phyloP scores from a whole-genome alignment of 345 rosid genomes.

The Lepidium africanum region DNA sequence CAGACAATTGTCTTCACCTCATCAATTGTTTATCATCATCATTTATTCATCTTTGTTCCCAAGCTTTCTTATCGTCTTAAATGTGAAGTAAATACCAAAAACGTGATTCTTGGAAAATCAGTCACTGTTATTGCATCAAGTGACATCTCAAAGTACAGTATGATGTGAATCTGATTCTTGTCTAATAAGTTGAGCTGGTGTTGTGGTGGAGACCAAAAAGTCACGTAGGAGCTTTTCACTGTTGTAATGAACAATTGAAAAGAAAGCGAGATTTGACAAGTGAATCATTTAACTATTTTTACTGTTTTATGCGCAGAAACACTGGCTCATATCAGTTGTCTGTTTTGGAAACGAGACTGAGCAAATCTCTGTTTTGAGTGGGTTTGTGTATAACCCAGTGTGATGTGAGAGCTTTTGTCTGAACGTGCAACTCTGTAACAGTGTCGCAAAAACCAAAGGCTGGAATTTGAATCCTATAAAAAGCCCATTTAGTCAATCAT shows the following conservation, averaged over 20 bases:
- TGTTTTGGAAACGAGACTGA: constrained; percentile 17
- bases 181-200: neutral
- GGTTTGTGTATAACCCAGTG: neutral
- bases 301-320: neutral
- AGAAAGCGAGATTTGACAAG: constrained; percentile 28
- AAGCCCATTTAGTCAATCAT: neutral
- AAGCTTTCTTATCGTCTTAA: neutral
- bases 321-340: neutral
- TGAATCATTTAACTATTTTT: constrained; percentile 13
- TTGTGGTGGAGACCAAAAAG: constrained; percentile 23
- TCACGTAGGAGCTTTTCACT: constrained; percentile 7
- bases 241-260: constrained; percentile 21
- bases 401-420: constrained; percentile 25
- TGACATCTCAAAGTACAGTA: constrained; percentile 20
- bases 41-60: neutral
- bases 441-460: neutral
- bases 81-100: neutral
- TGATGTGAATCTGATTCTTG: constrained; percentile 18
- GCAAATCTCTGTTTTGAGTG: constrained; percentile 23
- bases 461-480: neutral
- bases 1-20: neutral
- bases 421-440: neutral
- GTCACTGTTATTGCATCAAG: constrained; percentile 10
- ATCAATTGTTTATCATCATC: neutral
- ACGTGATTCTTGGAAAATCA: neutral